phyloP scores from a whole-genome alignment of 768 basidiomycete genomes.

The Mycena polygramma region DNA sequence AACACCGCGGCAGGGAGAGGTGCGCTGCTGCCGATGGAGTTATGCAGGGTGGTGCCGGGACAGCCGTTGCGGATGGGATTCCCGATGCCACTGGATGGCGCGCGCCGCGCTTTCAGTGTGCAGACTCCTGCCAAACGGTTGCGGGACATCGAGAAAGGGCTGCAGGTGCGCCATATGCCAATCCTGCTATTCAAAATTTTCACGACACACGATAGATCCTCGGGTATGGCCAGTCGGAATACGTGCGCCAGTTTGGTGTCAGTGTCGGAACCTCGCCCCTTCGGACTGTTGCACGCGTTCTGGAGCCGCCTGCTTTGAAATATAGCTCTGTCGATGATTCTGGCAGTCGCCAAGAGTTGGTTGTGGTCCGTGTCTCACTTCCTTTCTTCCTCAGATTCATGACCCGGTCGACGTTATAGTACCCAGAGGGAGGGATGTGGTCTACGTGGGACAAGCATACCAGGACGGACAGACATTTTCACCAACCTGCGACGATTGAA shows the following conservation, averaged over 20 bases:
- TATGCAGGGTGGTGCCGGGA: conserved; percentile 70
- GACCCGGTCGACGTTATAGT: conserved; percentile 46
- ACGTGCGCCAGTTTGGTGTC: conserved; percentile 57
- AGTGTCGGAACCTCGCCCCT: conserved; percentile 50
- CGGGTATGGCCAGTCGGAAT: conserved; percentile 55
- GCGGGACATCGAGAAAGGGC: conserved; percentile 63
- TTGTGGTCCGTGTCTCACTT: background rate
- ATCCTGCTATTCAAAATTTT: too few relatives aligned
- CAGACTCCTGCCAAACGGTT: conserved; percentile 72
- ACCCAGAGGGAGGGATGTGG: conserved; percentile 77
- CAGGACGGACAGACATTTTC: conserved; percentile 76
- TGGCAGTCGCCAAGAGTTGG: conserved; percentile 47
- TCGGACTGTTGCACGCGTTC: conserved; percentile 60
- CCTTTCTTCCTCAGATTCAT: background rate
- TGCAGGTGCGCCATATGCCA: conserved; percentile 55
- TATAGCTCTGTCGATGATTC: conserved; percentile 50
- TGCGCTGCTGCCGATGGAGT: conserved; percentile 70
- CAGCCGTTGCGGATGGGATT: conserved; percentile 82
- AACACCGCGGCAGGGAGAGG: conserved; percentile 55
- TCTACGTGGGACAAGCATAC: conserved; percentile 68
- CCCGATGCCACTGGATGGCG: conserved; percentile 70
- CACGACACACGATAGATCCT: conserved; percentile 26
- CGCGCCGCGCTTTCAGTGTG: conserved; percentile 75
- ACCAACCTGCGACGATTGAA: conserved; percentile 60
- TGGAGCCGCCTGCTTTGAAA: conserved; percentile 60